Percentiles rank a stretch among this genome's conserved stretches.
These are phyloP conservation scores for Thielaviopsis populi DNA, from an alignment of 2,329 filamentous ascomycete genomes.

Conservation along the genomic window DNA sequence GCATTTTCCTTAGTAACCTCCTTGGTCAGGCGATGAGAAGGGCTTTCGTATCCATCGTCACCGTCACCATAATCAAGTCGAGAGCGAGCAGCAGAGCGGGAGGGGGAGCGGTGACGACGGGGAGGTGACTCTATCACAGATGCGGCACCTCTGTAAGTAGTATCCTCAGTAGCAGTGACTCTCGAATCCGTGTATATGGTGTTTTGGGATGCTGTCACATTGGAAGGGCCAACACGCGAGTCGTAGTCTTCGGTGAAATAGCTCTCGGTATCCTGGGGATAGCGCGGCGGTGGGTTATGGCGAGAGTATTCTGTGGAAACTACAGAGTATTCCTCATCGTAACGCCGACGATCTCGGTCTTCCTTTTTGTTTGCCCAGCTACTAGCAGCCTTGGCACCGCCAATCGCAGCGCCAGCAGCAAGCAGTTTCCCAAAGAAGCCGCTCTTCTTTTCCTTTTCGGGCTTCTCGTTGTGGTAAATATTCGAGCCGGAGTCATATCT, in stretches of 20 bases:
- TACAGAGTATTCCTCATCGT: slow-evolving; percentile 48
- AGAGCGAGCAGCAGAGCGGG: slow-evolving; percentile 26
- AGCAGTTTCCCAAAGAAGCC: slow-evolving; percentile 45
- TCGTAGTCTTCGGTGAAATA: slow-evolving; percentile 43
- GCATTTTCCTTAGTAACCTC: slow-evolving; percentile 22
- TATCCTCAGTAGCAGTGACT: slow-evolving; percentile 10
- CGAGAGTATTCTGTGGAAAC: slow-evolving; percentile 36
- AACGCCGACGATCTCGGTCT: slow-evolving; percentile 38
- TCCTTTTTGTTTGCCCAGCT: slow-evolving; percentile 29
- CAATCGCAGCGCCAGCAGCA: slow-evolving; percentile 44
- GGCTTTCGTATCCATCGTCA: slow-evolving; percentile 28
- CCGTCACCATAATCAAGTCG: slow-evolving; percentile 22
- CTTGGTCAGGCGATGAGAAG: slow-evolving; percentile 37
- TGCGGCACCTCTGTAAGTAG: slow-evolving; percentile 12
- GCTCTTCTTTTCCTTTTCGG: slow-evolving; percentile 23
- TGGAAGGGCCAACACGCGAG: slow-evolving; percentile 31
- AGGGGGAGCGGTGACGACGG: slow-evolving; percentile 10
- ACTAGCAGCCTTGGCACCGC: slow-evolving; percentile 46
- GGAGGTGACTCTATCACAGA: slow-evolving; percentile 6
- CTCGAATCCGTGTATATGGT: slow-evolving; percentile 14
- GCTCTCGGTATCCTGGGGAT: slow-evolving; percentile 28
- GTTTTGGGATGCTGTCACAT: slow-evolving; percentile 11
- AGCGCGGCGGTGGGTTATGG: slow-evolving; percentile 33
- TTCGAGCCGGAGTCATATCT: slow-evolving; percentile 48
- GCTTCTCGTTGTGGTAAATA: slow-evolving; percentile 40